Evolutionary conservation across 179 eudicot species (phyloP).

Genomic region (Pouteria campechiana): DNA sequence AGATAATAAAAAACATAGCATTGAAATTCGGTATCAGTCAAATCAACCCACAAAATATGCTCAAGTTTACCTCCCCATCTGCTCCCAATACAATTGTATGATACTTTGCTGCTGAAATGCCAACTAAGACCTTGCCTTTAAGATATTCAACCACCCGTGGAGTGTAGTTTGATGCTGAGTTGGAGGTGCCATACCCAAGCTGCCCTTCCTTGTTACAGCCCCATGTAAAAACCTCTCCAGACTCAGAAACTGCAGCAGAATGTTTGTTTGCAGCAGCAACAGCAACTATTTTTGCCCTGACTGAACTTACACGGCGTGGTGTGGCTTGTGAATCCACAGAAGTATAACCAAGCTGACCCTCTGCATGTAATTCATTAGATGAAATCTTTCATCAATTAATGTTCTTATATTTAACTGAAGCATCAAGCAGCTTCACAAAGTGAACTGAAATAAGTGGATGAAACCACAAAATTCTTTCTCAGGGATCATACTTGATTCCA

Average conservation of each 20-base stretch:
- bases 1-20: too few species aligned
- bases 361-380: slow-evolving; percentile 20
- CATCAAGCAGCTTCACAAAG: too few species aligned
- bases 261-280: slow-evolving; percentile 98
- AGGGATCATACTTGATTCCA: too few species aligned
- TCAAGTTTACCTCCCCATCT: slow-evolving; percentile 81
- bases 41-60: background rate
- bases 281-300: slow-evolving; percentile 69
- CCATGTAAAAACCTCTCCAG: slow-evolving; percentile 94
- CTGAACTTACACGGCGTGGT: slow-evolving; percentile 82
- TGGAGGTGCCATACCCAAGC: slow-evolving; percentile 98
- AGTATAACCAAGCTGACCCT: slow-evolving; percentile 99
- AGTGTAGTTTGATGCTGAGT: slow-evolving; percentile 83
- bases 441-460: too few species aligned
- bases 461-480: too few species aligned
- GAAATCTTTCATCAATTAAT: too few species aligned
- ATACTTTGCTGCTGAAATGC: slow-evolving; percentile 73
- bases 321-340: slow-evolving; percentile 96
- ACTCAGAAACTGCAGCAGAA: slow-evolving; percentile 83
- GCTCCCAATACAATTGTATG: slow-evolving; percentile 86
- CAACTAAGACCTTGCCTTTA: slow-evolving; percentile 69
- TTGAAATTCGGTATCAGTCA: too few species aligned
- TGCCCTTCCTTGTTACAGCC: slow-evolving; percentile 99
- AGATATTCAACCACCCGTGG: slow-evolving; percentile 85
- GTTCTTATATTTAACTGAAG: too few species aligned